phyloP scores from a whole-genome alignment of 2,329 filamentous ascomycete species.

The Diaporthe amygdali region DNA sequence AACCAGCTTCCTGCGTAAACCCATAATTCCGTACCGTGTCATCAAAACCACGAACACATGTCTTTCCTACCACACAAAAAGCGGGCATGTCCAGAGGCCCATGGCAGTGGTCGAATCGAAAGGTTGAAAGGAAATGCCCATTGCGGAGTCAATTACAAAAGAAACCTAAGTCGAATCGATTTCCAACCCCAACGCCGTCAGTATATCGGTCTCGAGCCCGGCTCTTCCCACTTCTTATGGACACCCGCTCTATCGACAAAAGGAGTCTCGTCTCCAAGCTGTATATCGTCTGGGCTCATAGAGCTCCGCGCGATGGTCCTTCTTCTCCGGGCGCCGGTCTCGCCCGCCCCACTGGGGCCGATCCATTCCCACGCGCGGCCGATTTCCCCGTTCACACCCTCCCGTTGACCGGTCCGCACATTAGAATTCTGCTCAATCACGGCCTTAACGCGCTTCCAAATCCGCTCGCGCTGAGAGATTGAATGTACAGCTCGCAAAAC shows the following conservation, averaged over 20 bases:
- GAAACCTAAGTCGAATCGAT: not conserved
- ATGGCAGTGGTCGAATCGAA: not conserved
- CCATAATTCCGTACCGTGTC: not conserved
- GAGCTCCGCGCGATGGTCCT: conserved; percentile 61
- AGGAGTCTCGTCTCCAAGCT: conserved; percentile 16
- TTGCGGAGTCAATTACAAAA: conserved; percentile 34
- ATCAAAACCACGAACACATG: not conserved
- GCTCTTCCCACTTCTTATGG: conserved; percentile 45
- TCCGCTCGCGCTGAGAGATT: conserved; percentile 73
- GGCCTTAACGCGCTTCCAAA: conserved; percentile 83
- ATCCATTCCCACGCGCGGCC: conserved; percentile 75
- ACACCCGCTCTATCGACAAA: conserved; percentile 36
- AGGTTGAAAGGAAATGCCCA: conserved; percentile 21
- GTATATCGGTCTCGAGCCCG: conserved; percentile 39
- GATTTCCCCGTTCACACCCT: conserved; percentile 69
- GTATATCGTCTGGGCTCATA: conserved; percentile 44
- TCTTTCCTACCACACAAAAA: not conserved
- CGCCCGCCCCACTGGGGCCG: conserved; percentile 57
- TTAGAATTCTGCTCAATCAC: conserved; percentile 96
- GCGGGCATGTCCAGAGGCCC: not conserved
- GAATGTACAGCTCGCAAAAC: conserved; percentile 84
- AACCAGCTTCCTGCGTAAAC: not conserved
- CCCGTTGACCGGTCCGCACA: conserved; percentile 75
- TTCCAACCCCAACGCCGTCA: conserved; percentile 27
- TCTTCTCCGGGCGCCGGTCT: conserved; percentile 44